Conservation (phyloP, 139 green algal genomes). For the Closterium sp. region DNA sequence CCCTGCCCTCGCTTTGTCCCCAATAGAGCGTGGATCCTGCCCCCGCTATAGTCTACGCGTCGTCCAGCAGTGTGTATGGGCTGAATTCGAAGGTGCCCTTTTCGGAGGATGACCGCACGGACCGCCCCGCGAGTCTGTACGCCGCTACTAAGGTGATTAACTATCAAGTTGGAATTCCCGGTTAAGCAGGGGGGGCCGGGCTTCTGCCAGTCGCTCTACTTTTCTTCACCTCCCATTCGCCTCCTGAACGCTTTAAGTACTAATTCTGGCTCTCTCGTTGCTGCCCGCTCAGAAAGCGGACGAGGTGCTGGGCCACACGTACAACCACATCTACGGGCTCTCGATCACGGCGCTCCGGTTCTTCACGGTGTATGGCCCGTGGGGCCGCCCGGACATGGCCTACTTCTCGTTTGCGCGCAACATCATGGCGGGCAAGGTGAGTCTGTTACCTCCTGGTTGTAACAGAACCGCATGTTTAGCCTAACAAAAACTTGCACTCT, state of each 20-base stretch:
- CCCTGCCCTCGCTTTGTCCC: not conserved
- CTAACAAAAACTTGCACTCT: too few species aligned
- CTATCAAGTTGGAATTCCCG: too few species aligned
- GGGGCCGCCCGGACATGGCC: constrained; percentile 71
- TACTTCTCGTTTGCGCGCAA: constrained; percentile 68
- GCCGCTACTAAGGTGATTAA: constrained; percentile 67
- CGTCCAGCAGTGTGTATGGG: constrained; percentile 73
- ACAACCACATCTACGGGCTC: constrained; percentile 74
- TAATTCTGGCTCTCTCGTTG: too few species aligned
- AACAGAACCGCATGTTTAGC: too few species aligned
- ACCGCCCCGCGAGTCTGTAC: constrained; percentile 70
- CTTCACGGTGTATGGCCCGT: constrained; percentile 85
- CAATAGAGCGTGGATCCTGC: constrained; percentile 42
- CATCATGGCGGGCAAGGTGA: constrained; percentile 51
- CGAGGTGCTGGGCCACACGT: constrained; percentile 74
- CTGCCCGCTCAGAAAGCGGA: constrained; percentile 57
- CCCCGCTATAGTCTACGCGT: constrained; percentile 72
- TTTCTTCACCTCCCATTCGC: too few species aligned
- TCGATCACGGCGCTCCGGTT: constrained; percentile 68
- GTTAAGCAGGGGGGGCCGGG: too few species aligned
- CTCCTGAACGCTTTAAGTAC: too few species aligned
- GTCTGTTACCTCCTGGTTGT: too few species aligned
- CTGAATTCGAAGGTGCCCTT: constrained; percentile 66
- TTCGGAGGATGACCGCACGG: constrained; percentile 65
- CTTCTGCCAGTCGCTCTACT: too few species aligned